Base-by-base conservation (phyloP, 1,139 yeast species). In the Candida mesenterica region DNA sequence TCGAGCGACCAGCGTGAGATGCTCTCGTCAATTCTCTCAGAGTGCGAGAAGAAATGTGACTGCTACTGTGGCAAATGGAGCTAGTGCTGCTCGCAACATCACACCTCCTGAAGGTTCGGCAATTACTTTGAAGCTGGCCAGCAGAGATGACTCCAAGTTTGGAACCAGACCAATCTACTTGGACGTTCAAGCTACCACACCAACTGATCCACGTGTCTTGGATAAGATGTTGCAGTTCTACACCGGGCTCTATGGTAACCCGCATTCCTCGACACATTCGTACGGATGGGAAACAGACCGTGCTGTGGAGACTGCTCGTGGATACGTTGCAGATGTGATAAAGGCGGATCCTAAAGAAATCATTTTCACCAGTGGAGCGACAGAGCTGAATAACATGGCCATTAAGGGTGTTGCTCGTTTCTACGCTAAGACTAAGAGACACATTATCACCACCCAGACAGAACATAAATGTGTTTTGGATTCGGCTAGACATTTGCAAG, bases 201-300 rank as follows among this genome's bases (percentile, higher is more conserved):
- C 97, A 12, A 87, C 95, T 3, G 99, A 92, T 57, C 98, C 98
- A 24, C 75, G 99, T 42, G 99, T 92, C 5, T 67, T 94, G 50
- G 99, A 92, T 59, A 85, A 79, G 50, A 92, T 94, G 98, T 65
- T 94, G 52, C 83, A 80, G 52, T 92, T 84, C 59, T 89, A 82
- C 62, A 90, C 97, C 3, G 97, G 97, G 10, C 72, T 86, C 40
- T 92, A 89, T 56, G 99, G 99, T 39, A 92, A 92, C 60, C 98
- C 98, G 10, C 99, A 92, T 61, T 88, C 97, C 4, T 81, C 95
- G 37, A 94, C 98, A 9, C 97, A 92, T 57, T 78, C 96, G n/a
- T 92, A 92, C 58, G 99, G 99, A 24, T 92, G 99, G 99, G 99
- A 92, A 65, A 86, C 98, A 4, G 97, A 90, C 41, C 77, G 76